Conservation (phyloP, 73 alveolate genomes). For the Symbiodinium pilosum region DNA sequence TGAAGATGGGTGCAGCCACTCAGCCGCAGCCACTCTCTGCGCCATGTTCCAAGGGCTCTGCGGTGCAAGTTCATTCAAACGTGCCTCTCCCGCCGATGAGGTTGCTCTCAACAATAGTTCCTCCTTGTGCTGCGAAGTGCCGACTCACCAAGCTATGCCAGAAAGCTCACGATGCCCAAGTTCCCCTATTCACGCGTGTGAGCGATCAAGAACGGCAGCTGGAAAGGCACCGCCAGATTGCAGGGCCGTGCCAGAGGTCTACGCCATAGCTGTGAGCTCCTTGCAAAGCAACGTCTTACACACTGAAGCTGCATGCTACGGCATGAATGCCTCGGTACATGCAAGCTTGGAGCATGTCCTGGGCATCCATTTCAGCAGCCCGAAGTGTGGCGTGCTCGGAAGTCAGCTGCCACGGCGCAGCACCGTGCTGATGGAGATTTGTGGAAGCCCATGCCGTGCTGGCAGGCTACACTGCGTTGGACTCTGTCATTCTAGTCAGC, state of each 20-base stretch:
- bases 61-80: slow-evolving; percentile 27
- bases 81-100: neutral
- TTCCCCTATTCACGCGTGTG: neutral
- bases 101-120: neutral
- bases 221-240: neutral
- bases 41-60: slow-evolving; percentile 66
- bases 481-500: neutral
- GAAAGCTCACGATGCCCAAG: slow-evolving; percentile 83
- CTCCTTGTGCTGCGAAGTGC: neutral
- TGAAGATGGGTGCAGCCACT: neutral
- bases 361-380: neutral
- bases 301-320: too few species aligned
- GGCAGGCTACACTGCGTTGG: slow-evolving; percentile 37
- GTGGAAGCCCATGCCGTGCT: slow-evolving; percentile 19
- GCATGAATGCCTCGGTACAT: too few species aligned
- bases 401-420: neutral
- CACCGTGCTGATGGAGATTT: neutral
- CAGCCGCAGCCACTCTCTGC: slow-evolving; percentile 19
- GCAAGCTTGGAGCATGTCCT: neutral
- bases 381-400: neutral
- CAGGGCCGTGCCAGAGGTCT: neutral
- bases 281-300: too few species aligned
- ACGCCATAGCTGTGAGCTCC: slow-evolving; percentile 36
- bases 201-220: neutral
- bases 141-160: slow-evolving; percentile 29